These are phyloP conservation scores for Tolypocladium tundrense DNA, from an alignment of 2,329 filamentous ascomycete species.

Conservation along the genomic window DNA sequence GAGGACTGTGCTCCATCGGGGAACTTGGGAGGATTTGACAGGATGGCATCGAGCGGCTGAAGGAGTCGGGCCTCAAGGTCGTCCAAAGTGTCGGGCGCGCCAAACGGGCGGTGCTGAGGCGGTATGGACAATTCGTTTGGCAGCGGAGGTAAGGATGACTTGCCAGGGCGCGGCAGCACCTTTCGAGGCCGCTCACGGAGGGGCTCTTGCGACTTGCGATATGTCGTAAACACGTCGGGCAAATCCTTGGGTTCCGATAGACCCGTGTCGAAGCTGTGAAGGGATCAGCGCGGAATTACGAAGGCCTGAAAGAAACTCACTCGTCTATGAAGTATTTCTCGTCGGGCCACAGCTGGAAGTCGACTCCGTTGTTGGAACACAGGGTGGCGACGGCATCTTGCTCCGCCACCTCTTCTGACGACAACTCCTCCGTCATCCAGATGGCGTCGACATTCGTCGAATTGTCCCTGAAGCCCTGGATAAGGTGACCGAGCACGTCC, in stretches of 20 bases:
- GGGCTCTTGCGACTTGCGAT: conserved; percentile 63
- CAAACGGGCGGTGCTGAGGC: conserved; percentile 50
- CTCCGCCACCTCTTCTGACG: conserved; percentile 58
- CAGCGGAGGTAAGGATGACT: conserved; percentile 43
- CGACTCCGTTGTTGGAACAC: conserved; percentile 40
- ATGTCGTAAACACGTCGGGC: conserved; percentile 67
- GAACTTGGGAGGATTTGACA: conserved; percentile 39
- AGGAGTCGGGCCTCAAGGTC: conserved; percentile 43
- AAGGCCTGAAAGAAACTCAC: conserved; percentile 36
- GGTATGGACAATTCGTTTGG: conserved; percentile 42
- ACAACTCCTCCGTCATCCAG: conserved; percentile 66
- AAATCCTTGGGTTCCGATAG: conserved; percentile 47
- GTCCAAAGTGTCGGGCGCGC: conserved; percentile 45
- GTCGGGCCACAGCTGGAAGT: conserved; percentile 58
- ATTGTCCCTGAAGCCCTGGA: conserved; percentile 35
- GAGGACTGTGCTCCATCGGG: conserved; percentile 46
- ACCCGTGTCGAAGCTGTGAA: conserved; percentile 52
- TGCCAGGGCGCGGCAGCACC: conserved; percentile 40
- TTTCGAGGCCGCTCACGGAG: conserved; percentile 53
- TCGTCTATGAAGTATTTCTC: conserved; percentile 75
- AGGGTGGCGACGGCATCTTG: conserved; percentile 43
- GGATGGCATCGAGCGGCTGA: conserved; percentile 42
- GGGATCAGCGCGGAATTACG: neutral
- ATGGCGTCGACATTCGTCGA: conserved; percentile 45
- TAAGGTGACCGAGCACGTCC: conserved; percentile 48